Evolutionary conservation across 352 stramenopile species (phyloP), one percentile per base, ranked within the genome.

Genomic region (Phytophthora citrophthora): DNA sequence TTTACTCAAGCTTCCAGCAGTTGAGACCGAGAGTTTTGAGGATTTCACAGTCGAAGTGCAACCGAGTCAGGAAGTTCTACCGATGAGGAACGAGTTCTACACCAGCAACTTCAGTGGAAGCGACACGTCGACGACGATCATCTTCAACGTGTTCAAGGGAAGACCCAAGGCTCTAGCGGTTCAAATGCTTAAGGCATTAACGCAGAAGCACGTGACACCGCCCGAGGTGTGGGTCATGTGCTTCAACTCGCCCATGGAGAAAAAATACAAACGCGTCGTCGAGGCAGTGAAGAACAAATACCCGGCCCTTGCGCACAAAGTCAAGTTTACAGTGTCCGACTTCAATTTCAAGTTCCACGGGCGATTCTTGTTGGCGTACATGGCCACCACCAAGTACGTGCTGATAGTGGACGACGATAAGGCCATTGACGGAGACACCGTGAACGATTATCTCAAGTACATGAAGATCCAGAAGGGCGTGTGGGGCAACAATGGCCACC

Each of bases 111-210:
- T 74, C 26, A 9, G 29, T 4, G 50, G 59, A 26, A 52, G 69
- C 41, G 77, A 83, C 26, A 87, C 77, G 16, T 88, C 78, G 10
- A 88, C 81, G 13, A 90, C 81, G 10, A 90, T 90, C 67, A 90
- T 90, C 61, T 88, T 90, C 60, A 90, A 90, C 61, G 59, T 87
- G 20, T 90, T 85, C 64, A 84, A 87, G 49, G 78, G 81, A 7
- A 68, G 72, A 46, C 66, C 74, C 1, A 65, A 74, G 7, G 76
- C 77, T 5, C 65, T 90, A 2, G 68, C 70, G 3, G 64, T 80
- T 45, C 81, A 90, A 53, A 54, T 90, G 13, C 26, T 69, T 9
- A 66, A 65, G 6, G 81, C 80, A 0, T 34, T 74, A 5, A 43
- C 43, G 1, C 80, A 87, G 36, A 60, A 84, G 26, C 41, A 74